These are phyloP conservation scores for Sordaria brevicollis DNA, from an alignment of 495 filamentous ascomycete genomes.

Conservation along the genomic window DNA sequence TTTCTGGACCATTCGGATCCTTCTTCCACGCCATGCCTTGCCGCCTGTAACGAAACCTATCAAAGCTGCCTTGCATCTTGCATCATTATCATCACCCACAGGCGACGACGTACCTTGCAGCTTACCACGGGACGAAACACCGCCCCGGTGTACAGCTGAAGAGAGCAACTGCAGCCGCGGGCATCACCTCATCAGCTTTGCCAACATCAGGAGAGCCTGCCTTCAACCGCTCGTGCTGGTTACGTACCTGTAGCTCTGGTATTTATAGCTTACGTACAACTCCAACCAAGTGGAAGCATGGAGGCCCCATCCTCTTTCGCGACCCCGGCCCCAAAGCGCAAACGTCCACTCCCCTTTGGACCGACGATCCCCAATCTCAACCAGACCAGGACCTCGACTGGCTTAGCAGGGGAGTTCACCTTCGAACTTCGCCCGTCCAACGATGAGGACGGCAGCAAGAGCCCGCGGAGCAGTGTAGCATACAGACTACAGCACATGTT, in stretches of 20 bases:
- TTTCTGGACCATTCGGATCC: not conserved
- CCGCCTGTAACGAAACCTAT: not conserved
- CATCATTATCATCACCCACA: not conserved
- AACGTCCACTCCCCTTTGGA: not conserved
- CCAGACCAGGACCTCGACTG: not conserved
- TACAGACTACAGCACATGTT: constrained; percentile 52
- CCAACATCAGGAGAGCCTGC: not conserved
- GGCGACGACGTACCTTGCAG: not conserved
- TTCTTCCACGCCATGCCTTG: not conserved
- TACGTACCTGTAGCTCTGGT: not conserved
- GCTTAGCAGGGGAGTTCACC: constrained; percentile 20
- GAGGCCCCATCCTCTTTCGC: not conserved
- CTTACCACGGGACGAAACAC: not conserved
- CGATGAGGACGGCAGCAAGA: constrained; percentile 33
- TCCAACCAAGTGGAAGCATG: not conserved
- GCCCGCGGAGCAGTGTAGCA: constrained; percentile 54
- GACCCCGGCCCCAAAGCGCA: not conserved
- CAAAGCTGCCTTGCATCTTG: not conserved
- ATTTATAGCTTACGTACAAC: too few relatives aligned
- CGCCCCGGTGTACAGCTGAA: not conserved
- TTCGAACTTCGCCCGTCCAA: constrained; percentile 21
- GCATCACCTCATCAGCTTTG: not conserved
- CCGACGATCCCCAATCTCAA: constrained; percentile 4
- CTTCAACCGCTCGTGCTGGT: not conserved
- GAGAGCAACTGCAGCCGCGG: not conserved